Evolutionary conservation across 768 basidiomycete genomes (phyloP).

Genomic region (Tylopilus rubrobrunneus): DNA sequence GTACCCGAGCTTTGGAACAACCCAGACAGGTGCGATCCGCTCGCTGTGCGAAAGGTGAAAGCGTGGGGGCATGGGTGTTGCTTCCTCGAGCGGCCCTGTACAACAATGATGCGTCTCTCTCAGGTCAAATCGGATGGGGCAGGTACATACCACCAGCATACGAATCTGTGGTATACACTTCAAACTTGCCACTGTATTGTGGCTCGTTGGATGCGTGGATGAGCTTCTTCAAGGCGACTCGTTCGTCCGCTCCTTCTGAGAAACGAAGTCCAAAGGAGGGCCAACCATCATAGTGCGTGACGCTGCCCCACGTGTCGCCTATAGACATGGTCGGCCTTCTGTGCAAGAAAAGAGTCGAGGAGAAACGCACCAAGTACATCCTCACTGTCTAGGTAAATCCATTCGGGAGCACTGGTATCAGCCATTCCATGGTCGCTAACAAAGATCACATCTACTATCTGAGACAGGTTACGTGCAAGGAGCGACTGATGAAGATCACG

Average conservation of each 20-base stretch:
- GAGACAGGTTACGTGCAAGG: slow-evolving; percentile 66
- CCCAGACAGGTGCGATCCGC: slow-evolving; percentile 86
- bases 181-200: slow-evolving; percentile 52
- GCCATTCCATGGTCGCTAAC: slow-evolving; percentile 94
- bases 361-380: slow-evolving; percentile 24
- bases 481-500: slow-evolving; percentile 62
- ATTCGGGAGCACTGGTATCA: slow-evolving; percentile 74
- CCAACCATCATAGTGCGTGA: slow-evolving; percentile 77
- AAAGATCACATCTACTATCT: slow-evolving; percentile 85
- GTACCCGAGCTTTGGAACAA: slow-evolving; percentile 79
- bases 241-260: slow-evolving; percentile 49
- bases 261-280: slow-evolving; percentile 87
- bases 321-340: background rate
- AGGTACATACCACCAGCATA: slow-evolving; percentile 19
- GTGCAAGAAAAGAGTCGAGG: background rate
- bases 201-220: slow-evolving; percentile 43
- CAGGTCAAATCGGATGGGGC: background rate
- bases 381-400: slow-evolving; percentile 67
- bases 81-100: slow-evolving; percentile 14
- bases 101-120: background rate
- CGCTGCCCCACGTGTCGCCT: slow-evolving; percentile 26
- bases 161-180: slow-evolving; percentile 41
- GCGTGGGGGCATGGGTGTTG: slow-evolving; percentile 59
- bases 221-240: slow-evolving; percentile 53
- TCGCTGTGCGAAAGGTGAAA: slow-evolving; percentile 72